Evolutionary conservation across 2,329 filamentous ascomycete genomes (phyloP).

Genomic region (Boeremia exigua): DNA sequence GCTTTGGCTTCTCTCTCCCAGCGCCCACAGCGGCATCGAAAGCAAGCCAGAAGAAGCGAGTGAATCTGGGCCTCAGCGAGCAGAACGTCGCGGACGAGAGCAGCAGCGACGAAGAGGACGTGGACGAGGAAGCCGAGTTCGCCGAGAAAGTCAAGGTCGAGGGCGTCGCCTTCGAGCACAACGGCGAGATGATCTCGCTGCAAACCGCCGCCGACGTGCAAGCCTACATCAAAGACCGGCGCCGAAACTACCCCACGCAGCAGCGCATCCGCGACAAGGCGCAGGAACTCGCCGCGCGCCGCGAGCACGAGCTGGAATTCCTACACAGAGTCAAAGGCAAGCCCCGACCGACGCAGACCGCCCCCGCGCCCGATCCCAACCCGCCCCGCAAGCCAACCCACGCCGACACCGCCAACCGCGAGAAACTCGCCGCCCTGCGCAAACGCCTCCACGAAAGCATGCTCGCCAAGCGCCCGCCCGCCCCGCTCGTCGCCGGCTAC

Average conservation of each 20-base stretch:
- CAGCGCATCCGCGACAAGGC: constrained; percentile 70
- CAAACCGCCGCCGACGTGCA: constrained; percentile 70
- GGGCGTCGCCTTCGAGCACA: constrained; percentile 65
- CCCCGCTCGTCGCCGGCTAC: constrained; percentile 39
- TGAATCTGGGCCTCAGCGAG: constrained; percentile 73
- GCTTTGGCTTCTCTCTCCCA: constrained; percentile 45
- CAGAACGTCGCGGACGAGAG: constrained; percentile 58
- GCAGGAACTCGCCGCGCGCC: constrained; percentile 47
- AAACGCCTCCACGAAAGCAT: constrained; percentile 45
- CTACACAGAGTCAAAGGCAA: constrained; percentile 36
- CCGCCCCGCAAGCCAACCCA: neutral
- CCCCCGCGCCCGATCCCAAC: neutral
- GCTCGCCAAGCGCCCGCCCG: constrained; percentile 25
- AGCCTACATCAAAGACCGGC: constrained; percentile 81
- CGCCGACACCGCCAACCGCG: constrained; percentile 12
- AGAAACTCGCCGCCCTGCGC: constrained; percentile 43
- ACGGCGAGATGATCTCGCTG: constrained; percentile 61
- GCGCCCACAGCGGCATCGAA: constrained; percentile 11
- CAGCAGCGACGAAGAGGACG: constrained; percentile 70
- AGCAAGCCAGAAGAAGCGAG: constrained; percentile 66
- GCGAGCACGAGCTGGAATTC: constrained; percentile 49
- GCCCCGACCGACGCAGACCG: constrained; percentile 25
- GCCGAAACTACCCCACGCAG: constrained; percentile 79
- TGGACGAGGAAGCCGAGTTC: constrained; percentile 70
- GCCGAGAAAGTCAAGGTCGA: constrained; percentile 51